Percentiles rank a stretch among this genome's conserved stretches.
These are phyloP conservation scores for Anisodus tanguticus DNA, from an alignment of 257 asterid genomes.

Conservation along the genomic window DNA sequence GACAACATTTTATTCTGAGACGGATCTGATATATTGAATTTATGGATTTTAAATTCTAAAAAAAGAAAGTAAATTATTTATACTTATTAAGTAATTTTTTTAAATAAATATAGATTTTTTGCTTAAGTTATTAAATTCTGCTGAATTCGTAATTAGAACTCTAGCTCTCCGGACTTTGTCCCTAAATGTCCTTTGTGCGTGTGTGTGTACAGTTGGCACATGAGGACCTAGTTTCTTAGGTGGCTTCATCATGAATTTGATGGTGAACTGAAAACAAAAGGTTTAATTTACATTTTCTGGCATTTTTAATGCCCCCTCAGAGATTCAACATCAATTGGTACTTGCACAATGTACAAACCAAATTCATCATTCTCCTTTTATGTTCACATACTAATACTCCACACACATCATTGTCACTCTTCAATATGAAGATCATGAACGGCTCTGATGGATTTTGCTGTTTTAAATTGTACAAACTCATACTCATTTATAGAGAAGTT, in stretches of 20 bases:
- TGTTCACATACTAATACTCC: neutral
- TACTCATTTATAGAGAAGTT: neutral
- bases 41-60: too few relatives aligned
- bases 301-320: conserved; percentile 32
- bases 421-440: neutral
- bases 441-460: neutral
- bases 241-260: conserved; percentile 36
- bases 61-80: too few relatives aligned
- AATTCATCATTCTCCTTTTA: neutral
- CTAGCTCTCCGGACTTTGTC: neutral
- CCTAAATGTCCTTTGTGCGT: neutral
- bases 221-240: conserved; percentile 32
- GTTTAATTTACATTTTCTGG: conserved; percentile 21
- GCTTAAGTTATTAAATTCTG: too few relatives aligned
- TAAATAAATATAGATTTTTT: too few relatives aligned
- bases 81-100: too few relatives aligned
- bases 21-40: too few relatives aligned
- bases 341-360: conserved; percentile 16
- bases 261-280: conserved; percentile 25
- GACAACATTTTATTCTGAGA: too few relatives aligned
- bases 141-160: too few relatives aligned
- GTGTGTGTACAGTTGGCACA: conserved; percentile 25
- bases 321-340: conserved; percentile 36
- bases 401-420: conserved; percentile 25
- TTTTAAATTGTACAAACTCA: neutral